These are phyloP conservation scores for Ophiostoma sp. DNA, from an alignment of 2,329 filamentous ascomycete species.

Conservation along the genomic window DNA sequence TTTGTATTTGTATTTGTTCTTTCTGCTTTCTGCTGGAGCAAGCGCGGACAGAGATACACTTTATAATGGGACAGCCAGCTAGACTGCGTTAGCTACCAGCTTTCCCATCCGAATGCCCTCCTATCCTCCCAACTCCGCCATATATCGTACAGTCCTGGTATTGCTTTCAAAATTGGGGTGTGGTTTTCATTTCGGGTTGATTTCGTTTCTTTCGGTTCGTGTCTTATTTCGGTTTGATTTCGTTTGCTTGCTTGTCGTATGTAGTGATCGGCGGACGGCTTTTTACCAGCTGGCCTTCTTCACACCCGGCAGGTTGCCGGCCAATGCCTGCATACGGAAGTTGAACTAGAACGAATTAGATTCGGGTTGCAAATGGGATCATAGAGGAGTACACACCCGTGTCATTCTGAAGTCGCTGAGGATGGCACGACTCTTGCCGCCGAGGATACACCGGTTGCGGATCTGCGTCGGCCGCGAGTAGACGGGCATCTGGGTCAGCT, in stretches of 20 bases:
- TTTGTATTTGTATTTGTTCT: not conserved
- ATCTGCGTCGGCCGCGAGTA: slow-evolving; percentile 94
- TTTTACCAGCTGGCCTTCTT: slow-evolving; percentile 91
- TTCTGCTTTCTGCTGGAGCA: not conserved
- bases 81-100: not conserved
- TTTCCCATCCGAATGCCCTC: not conserved
- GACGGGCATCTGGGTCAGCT: slow-evolving; percentile 90
- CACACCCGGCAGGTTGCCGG: slow-evolving; percentile 81
- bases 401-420: slow-evolving; percentile 88
- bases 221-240: not conserved
- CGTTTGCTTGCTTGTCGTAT: not conserved
- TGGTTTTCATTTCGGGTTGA: not conserved
- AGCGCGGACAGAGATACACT: not conserved
- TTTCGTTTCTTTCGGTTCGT: not conserved
- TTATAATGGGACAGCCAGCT: not conserved
- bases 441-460: slow-evolving; percentile 85
- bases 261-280: not conserved
- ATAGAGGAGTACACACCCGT: slow-evolving; percentile 49
- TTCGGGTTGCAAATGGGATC: too few species aligned
- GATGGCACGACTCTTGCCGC: slow-evolving; percentile 86
- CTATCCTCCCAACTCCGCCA: not conserved
- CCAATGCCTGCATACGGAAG: slow-evolving; percentile 84
- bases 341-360: slow-evolving; percentile 60
- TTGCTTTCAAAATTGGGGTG: not conserved
- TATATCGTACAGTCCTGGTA: slow-evolving; percentile 14